Evolutionary conservation across 2,329 filamentous ascomycete genomes (phyloP).

Genomic region (Raffaelea ambrosiae): DNA sequence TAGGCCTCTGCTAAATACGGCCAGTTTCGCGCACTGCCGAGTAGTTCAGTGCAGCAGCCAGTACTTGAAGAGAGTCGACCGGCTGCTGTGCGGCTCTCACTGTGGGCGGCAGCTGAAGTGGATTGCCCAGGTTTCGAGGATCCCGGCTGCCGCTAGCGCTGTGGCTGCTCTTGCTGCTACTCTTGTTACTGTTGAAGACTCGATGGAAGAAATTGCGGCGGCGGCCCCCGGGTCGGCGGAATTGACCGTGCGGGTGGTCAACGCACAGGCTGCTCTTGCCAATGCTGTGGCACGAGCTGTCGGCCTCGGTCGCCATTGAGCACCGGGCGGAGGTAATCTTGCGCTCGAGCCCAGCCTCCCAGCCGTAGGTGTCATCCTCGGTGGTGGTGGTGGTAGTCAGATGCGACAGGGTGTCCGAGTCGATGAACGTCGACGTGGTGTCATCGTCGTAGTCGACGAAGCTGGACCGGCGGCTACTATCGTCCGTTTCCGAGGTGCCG

Average conservation of each 20-base stretch:
- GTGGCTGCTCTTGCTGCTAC: not conserved
- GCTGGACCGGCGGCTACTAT: not conserved
- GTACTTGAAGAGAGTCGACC: slow-evolving; percentile 1
- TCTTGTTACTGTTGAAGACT: slow-evolving; percentile 22
- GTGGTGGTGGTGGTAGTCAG: slow-evolving; percentile 14
- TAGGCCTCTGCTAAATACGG: slow-evolving; percentile 1
- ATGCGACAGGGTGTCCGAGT: slow-evolving; percentile 18
- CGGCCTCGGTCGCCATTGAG: not conserved
- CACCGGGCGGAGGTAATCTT: slow-evolving; percentile 8
- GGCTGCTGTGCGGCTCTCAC: too few species aligned
- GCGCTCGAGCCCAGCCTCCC: slow-evolving; percentile 40
- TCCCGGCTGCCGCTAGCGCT: not conserved
- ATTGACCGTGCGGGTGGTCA: too few species aligned
- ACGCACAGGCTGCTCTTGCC: too few species aligned
- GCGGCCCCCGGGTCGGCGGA: slow-evolving; percentile 14
- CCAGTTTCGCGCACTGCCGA: slow-evolving; percentile 1
- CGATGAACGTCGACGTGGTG: slow-evolving; percentile 16
- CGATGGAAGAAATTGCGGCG: slow-evolving; percentile 30
- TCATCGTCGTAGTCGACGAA: slow-evolving; percentile 18
- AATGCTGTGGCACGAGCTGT: too few species aligned
- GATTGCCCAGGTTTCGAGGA: not conserved
- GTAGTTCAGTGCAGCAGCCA: not conserved
- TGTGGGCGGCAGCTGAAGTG: too few species aligned
- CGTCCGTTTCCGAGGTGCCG: slow-evolving; percentile 3
- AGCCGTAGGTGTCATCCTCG: slow-evolving; percentile 40